Evolutionary conservation across 345 rosid genomes (phyloP).

Genomic region (Populus pruinosa): DNA sequence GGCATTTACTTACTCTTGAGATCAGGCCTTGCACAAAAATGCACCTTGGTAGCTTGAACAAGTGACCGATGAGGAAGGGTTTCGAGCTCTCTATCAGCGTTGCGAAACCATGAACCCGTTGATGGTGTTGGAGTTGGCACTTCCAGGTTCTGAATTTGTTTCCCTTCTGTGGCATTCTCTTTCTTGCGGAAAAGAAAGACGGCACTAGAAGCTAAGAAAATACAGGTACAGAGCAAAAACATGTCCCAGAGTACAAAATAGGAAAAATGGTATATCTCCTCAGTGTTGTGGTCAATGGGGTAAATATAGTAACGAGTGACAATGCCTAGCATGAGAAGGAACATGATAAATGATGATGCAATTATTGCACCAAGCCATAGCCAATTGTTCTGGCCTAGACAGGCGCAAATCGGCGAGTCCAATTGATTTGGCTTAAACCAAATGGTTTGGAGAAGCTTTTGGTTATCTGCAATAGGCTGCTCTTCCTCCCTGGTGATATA

Average conservation of each 20-base stretch:
- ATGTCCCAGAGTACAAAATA: slow-evolving; percentile 14
- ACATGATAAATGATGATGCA: slow-evolving; percentile 16
- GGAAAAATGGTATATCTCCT: slow-evolving; percentile 13
- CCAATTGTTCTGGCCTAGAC: slow-evolving; percentile 18
- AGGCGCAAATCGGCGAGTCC: slow-evolving; percentile 14
- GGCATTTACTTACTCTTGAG: slow-evolving; percentile 20
- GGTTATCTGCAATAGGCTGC: not conserved
- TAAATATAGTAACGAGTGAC: slow-evolving; percentile 20
- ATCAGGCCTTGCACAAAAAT: slow-evolving; percentile 25
- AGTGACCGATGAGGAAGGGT: slow-evolving; percentile 16
- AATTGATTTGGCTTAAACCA: slow-evolving; percentile 19
- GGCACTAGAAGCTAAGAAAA: not conserved
- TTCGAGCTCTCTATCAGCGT: slow-evolving; percentile 10
- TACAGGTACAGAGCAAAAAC: slow-evolving; percentile 13
- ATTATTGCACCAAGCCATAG: slow-evolving; percentile 25
- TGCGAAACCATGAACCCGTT: not conserved
- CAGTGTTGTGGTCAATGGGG: slow-evolving; percentile 9
- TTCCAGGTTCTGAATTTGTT: slow-evolving; percentile 17
- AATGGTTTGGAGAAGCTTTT: slow-evolving; percentile 11
- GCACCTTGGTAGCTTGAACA: slow-evolving; percentile 15
- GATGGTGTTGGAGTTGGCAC: slow-evolving; percentile 6
- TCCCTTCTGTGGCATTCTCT: not conserved
- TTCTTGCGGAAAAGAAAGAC: slow-evolving; percentile 9
- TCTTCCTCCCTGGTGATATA: slow-evolving; percentile 20
- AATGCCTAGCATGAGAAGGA: slow-evolving; percentile 6